phyloP scores from a whole-genome alignment of 305 asterid species.

The Fraxinus latifolia region DNA sequence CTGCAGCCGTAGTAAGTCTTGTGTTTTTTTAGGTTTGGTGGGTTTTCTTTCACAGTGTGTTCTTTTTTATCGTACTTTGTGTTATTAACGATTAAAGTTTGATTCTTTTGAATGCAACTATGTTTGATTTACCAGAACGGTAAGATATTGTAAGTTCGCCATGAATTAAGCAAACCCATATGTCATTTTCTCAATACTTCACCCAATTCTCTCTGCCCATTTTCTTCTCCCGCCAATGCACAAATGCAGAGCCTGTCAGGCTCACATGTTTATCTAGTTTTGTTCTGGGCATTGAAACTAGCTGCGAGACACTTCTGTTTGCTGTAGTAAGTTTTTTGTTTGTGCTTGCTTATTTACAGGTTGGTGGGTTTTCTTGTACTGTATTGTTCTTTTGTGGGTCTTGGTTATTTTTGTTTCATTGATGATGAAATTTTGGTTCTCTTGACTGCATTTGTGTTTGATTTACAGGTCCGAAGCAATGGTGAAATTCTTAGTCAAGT shows the following conservation, averaged over 20 bases:
- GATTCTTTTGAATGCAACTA: not conserved
- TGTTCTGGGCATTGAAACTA: conserved; percentile 76
- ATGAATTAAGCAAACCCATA: conserved; percentile 17
- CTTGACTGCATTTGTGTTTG: conserved; percentile 16
- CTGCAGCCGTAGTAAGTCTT: conserved; percentile 83
- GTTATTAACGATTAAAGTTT: conserved; percentile 22
- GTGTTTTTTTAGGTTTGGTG: conserved; percentile 4
- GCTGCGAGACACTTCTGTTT: conserved; percentile 87
- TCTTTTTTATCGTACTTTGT: conserved; percentile 25
- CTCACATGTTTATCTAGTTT: conserved; percentile 42
- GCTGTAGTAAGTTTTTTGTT: conserved; percentile 56
- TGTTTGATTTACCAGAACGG: not conserved
- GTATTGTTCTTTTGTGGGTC: conserved; percentile 17
- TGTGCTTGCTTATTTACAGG: not conserved
- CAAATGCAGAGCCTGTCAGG: conserved; percentile 16
- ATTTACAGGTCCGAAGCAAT: conserved; percentile 53
- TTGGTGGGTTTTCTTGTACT: conserved; percentile 24
- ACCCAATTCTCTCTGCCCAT: conserved; percentile 29
- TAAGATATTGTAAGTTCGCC: conserved; percentile 14
- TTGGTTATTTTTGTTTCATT: conserved; percentile 6
- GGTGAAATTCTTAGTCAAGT: conserved; percentile 92
- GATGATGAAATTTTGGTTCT: conserved; percentile 23
- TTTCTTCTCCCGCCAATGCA: conserved; percentile 24
- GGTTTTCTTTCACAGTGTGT: conserved; percentile 9
- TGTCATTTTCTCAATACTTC: conserved; percentile 22